Conservation (phyloP, 768 basidiomycete genomes). For the Leccinum subgranulosum region DNA sequence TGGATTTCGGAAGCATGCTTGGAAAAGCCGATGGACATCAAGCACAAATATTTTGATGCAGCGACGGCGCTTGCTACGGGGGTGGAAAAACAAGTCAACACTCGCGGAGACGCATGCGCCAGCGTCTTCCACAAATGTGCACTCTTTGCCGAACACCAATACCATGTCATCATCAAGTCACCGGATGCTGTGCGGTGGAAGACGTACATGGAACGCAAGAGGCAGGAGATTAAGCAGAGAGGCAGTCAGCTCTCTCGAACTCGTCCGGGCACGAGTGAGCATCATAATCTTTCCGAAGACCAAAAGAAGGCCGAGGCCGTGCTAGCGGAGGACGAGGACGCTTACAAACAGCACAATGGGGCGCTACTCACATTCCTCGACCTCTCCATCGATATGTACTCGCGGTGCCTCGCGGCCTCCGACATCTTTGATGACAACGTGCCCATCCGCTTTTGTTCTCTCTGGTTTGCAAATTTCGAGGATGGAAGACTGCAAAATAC, state of each 20-base stretch:
- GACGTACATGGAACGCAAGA: slow-evolving; percentile 71
- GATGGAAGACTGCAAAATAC: slow-evolving; percentile 44
- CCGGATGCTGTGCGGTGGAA: slow-evolving; percentile 69
- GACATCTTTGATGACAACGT: slow-evolving; percentile 75
- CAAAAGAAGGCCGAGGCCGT: slow-evolving; percentile 44
- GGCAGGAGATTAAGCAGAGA: slow-evolving; percentile 60
- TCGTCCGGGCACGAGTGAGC: slow-evolving; percentile 17
- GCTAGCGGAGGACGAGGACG: slow-evolving; percentile 52
- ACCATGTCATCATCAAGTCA: slow-evolving; percentile 64
- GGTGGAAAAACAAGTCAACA: slow-evolving; percentile 20
- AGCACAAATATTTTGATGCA: slow-evolving; percentile 62
- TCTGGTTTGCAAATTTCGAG: slow-evolving; percentile 90
- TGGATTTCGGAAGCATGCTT: slow-evolving; percentile 90
- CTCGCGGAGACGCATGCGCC: slow-evolving; percentile 37
- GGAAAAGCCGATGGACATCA: slow-evolving; percentile 72
- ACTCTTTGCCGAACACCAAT: slow-evolving; percentile 86
- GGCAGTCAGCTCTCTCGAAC: slow-evolving; percentile 33
- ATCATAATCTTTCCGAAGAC: slow-evolving; percentile 33
- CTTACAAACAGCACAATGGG: slow-evolving; percentile 37
- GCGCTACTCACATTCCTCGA: slow-evolving; percentile 62
- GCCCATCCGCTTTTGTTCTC: slow-evolving; percentile 77
- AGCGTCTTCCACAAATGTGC: slow-evolving; percentile 80
- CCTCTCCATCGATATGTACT: slow-evolving; percentile 83
- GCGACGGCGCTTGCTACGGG: slow-evolving; percentile 42
- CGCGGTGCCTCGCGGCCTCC: slow-evolving; percentile 65